These are phyloP conservation scores for Terfezia boudieri DNA, from an alignment of 495 filamentous ascomycete species.

Conservation along the genomic window DNA sequence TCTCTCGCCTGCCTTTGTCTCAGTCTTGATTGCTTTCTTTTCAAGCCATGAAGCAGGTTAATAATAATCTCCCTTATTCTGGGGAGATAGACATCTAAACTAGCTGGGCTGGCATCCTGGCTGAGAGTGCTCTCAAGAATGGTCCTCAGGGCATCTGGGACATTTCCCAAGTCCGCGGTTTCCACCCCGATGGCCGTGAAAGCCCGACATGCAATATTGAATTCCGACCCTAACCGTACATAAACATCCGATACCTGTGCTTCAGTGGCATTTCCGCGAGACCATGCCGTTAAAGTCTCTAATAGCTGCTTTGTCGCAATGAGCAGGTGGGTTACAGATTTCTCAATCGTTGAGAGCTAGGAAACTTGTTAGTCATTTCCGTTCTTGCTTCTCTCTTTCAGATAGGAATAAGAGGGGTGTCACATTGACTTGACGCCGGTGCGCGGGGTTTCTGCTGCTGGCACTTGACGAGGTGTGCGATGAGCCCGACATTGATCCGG, in stretches of 20 bases:
- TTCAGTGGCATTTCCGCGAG: conserved; percentile 70
- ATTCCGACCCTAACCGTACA: conserved; percentile 89
- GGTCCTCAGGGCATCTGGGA: conserved; percentile 68
- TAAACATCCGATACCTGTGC: conserved; percentile 94
- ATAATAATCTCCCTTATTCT: conserved; percentile 96
- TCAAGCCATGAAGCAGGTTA: conserved; percentile 81
- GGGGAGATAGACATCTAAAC: conserved; percentile 75
- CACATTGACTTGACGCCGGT: background rate
- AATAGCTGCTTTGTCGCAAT: conserved; percentile 95
- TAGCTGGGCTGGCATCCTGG: conserved; percentile 82
- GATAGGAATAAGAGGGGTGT: background rate
- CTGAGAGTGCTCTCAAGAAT: conserved; percentile 91
- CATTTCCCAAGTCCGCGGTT: conserved; percentile 76
- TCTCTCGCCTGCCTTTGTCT: conserved; percentile 60
- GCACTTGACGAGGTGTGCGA: background rate
- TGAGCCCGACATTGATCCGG: background rate
- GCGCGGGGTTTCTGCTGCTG: background rate
- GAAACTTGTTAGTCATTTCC: no score
- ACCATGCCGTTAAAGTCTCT: conserved; percentile 94
- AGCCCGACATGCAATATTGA: conserved; percentile 91
- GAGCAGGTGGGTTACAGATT: conserved; percentile 90
- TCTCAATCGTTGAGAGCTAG: conserved; percentile 45
- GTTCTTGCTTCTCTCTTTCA: no score
- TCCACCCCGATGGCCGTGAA: conserved; percentile 94
- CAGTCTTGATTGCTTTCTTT: conserved; percentile 82